Evolutionary conservation across 306 rosid species (phyloP), one percentile per base, ranked within the genome.

Genomic region (Sicyos baderoa): DNA sequence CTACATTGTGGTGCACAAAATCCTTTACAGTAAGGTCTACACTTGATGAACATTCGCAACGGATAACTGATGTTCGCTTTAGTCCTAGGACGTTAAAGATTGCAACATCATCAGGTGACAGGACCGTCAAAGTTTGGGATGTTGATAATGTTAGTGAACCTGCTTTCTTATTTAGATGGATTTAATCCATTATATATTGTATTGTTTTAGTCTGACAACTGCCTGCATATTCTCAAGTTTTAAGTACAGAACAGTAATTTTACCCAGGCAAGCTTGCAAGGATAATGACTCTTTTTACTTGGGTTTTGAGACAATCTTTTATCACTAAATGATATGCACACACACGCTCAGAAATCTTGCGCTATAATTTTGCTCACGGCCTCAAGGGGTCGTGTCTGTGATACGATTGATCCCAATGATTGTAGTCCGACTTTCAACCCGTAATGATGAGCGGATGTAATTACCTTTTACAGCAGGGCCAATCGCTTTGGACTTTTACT

Each of bases 81-180:
- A 83, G 89, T 78, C 88, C 90, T 77, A 86, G 80, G 75, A 69
- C 72, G 71, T 75, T 74, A 49, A 82, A 78, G 71, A 65, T 89
- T 65, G 96, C 96, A 71, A 92, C 97, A 68, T 89, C 96, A 55
- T 92, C 97, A 37, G 87, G 89, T 44, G 95, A 92, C 79, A 83
- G 74, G 81, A 86, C 95, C 73, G 92, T 92, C 76, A 80, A 82
- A 82, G 84, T 89, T 77, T 92, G 96, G 96, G 90, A 86, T 74
- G 78, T 68, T 76, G 95, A 87, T 71, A 83, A 86, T 74, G 97
- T 92, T 54, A 80, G 97, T 81, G 23, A 15, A 35, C 48, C 40
- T 58, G 21, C 17, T 17, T 16, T 25, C 51, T 32, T 54, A 42
- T 71, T 69, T 74, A 57, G 23, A 72, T 35, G 70, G 61, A 59